Base-by-base conservation (phyloP, 805 yeast genomes). In the Suhomyces xylopsoci region DNA sequence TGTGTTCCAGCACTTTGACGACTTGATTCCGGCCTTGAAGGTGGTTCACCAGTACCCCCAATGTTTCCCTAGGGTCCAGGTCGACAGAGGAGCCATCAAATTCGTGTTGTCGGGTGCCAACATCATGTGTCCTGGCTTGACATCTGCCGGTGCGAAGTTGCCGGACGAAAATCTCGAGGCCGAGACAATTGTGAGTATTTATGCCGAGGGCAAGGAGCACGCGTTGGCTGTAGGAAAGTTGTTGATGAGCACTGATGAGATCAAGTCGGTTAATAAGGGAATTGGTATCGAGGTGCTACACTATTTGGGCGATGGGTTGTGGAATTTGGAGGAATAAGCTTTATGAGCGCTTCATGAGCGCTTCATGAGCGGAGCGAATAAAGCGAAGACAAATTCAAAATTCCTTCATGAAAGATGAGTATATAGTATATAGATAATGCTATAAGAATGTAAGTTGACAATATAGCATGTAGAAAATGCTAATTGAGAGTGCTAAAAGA, bases 91-190 rank as follows among this genome's bases (percentile, higher is more conserved):
- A 53, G 98, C 98, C 49, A 92, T 92, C 67, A 92, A 92, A 70
- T 92, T 92, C 64, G 94, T 92, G 24, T 74, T 92, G n/a, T 87
- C 96, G 3, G 98, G 97, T 52, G 97, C 97, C 26, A 92, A 92
- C 64, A 88, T 92, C 63, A 92, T 92, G 98, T 92, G 97, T 70
- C 97, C 97, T 3, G 97, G 97, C 17, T 78, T 90, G 57, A 90
- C 97, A 0, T 84, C 94, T 17, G 79, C 86, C 2, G 97, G 97
- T 42, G 97, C 96, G 19, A 70, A 73, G 50, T 74, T 91, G 55
- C 97, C 97, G 19, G 92, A 85, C 22, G 85, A 85, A 28, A 82
- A 85, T 38, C 66, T 83, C 53, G 84, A 81, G 42, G 77, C 82
- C 59, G 96, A 80, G 50, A 76, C 85, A n/a, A 79, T 88, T 26